A percentile compares a stretch with the other conserved stretches of the same genome.
Evolutionary conservation across 345 rosid species (phyloP).

Genomic region (Acer negundo): DNA sequence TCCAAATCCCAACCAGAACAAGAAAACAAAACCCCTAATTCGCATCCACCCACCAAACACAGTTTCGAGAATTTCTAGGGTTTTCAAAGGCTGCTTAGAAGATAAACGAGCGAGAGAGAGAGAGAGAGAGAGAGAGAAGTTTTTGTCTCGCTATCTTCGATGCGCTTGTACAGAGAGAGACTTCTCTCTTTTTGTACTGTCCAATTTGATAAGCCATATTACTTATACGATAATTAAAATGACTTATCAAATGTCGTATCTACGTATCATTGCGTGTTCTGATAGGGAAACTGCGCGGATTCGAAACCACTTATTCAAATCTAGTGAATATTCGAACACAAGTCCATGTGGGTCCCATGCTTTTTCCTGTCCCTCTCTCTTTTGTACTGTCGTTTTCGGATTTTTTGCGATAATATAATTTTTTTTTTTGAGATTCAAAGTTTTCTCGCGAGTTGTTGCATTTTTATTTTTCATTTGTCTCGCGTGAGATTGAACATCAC

Average conservation of each 20-base stretch:
- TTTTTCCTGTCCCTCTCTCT: constrained; percentile 4
- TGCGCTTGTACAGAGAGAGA: constrained; percentile 57
- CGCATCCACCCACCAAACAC: background rate
- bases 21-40: constrained; percentile 24
- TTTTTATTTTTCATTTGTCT: constrained; percentile 5
- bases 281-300: constrained; percentile 50
- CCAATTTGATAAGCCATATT: accelerated
- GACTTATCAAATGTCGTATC: accelerated
- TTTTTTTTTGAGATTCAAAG: background rate
- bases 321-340: constrained; percentile 63
- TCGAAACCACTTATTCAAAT: constrained; percentile 65
- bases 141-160: constrained; percentile 81
- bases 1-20: constrained; percentile 1
- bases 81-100: constrained; percentile 58
- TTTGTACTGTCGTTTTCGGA: constrained; percentile 40
- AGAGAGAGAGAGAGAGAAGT: background rate
- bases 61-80: constrained; percentile 66
- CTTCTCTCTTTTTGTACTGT: constrained; percentile 44
- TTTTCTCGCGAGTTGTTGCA: constrained; percentile 10
- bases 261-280: constrained; percentile 24
- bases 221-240: accelerated
- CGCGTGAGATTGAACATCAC: background rate
- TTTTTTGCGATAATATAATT: background rate
- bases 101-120: constrained; percentile 40
- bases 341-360: constrained; percentile 63